Conservation (phyloP, 2,329 filamentous ascomycete species). For the Clathrospora elynae region DNA sequence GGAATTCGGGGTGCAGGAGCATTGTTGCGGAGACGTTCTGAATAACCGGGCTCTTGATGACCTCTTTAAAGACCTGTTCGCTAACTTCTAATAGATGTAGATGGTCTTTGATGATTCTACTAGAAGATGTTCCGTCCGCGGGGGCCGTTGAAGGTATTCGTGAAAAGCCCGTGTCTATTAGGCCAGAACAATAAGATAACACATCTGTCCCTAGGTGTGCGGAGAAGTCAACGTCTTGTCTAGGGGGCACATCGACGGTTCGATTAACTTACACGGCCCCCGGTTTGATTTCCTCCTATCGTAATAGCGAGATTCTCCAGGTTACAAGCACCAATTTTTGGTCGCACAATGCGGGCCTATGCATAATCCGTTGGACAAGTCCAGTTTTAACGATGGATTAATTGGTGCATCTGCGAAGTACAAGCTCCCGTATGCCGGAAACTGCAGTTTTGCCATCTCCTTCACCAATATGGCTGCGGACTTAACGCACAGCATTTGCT, state of each 20-base stretch:
- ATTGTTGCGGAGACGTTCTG: constrained; percentile 34
- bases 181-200: constrained; percentile 41
- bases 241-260: constrained; percentile 3
- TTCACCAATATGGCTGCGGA: constrained; percentile 27
- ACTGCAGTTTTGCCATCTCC: constrained; percentile 40
- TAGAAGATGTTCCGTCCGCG: constrained; percentile 32
- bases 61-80: constrained; percentile 34
- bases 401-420: constrained; percentile 37
- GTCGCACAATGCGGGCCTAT: constrained; percentile 37
- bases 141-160: constrained; percentile 36
- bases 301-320: constrained; percentile 42
- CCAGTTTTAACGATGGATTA: constrained; percentile 10
- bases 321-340: constrained; percentile 34
- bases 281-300: constrained; percentile 34
- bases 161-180: constrained; percentile 49
- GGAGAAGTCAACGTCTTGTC: constrained; percentile 13
- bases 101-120: constrained; percentile 44
- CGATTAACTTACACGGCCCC: constrained; percentile 49
- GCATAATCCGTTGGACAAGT: constrained; percentile 25
- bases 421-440: constrained; percentile 39
- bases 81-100: constrained; percentile 37
- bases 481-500: constrained; percentile 45
- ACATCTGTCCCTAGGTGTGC: constrained; percentile 41
- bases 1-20: constrained; percentile 49
- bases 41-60: constrained; percentile 34